Evolutionary conservation across 305 asterid genomes (phyloP), one percentile per base, ranked within the genome.

Genomic region (Solanum chacoense): DNA sequence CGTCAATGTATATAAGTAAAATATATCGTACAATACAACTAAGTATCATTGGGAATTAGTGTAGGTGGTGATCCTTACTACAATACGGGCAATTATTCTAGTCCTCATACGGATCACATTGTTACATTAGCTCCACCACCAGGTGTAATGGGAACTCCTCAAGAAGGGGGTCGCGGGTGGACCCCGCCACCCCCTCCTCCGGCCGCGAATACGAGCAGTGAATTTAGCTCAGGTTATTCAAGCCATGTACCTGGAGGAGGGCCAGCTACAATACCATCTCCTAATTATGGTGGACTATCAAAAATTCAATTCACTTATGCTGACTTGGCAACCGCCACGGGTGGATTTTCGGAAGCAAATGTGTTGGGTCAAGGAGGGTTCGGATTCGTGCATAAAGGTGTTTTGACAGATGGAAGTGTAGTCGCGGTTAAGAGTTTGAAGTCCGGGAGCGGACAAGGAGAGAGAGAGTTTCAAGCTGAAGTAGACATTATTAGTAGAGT

Each of bases 351-450:
- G 16, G 95, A 93, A 10, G 90, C 87, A 4, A 96, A 96, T 77
- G 75, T 96, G 91, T 32, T 95, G 28, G 98, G 98, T 6, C 98
- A 95, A 42, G 99, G 99, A 8, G 99, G 99, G 1, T 96, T 96
- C 16, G 99, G 99, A 3, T 94, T 86, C 42, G 99, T 95, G 3
- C 97, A 96, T 88, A 95, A 93, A 89, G 98, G 98, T 18, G 89
- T 94, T 29, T 89, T 94, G 42, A 78, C 93, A 1, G 92, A 93
- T 72, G 98, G 96, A 4, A 92, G 65, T 11, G 91, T 89, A 38
- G 95, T 95, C 3, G 98, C 98, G 1, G 96, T 95, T 11, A 95
- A 95, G 94, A 93, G 96, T 81, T 94, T 94, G 85, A 95, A 94
- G 88, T 31, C 92, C 0, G 98, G 98, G 5, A 95, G 98, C 50